These are phyloP conservation scores for Trametes maxima DNA, from an alignment of 768 basidiomycete species.

Conservation along the genomic window DNA sequence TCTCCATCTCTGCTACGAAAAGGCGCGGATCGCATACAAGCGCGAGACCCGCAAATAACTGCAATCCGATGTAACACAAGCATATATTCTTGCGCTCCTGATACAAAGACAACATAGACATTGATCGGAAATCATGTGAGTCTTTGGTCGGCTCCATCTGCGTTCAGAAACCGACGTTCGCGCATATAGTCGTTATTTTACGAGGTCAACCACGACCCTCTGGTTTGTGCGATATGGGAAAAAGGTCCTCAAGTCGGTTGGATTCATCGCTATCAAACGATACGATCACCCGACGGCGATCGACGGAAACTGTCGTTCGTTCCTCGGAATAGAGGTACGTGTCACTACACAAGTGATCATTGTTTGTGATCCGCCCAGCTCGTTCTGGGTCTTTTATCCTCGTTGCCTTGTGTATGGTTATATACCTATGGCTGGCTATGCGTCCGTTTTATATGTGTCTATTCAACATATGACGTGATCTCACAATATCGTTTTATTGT, in stretches of 20 bases:
- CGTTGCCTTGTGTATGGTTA: no score
- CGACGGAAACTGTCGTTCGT: background rate
- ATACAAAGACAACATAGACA: background rate
- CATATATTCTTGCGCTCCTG: background rate
- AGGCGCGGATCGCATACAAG: background rate
- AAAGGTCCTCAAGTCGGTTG: background rate
- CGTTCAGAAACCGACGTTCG: background rate
- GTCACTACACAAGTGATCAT: background rate
- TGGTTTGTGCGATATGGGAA: background rate
- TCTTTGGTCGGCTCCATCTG: background rate
- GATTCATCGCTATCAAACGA: background rate
- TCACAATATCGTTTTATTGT: no score
- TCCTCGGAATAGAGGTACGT: constrained; percentile 3
- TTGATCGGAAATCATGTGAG: background rate
- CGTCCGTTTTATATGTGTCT: no score
- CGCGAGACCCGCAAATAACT: background rate
- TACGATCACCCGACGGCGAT: background rate
- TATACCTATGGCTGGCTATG: no score
- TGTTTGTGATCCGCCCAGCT: background rate
- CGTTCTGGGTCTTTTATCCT: no score
- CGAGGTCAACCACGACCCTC: background rate
- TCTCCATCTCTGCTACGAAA: background rate
- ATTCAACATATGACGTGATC: no score
- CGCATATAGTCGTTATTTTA: background rate
- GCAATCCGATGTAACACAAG: background rate